Conservation (phyloP, 2,329 filamentous ascomycete species). For the Calonectria pteridis region DNA sequence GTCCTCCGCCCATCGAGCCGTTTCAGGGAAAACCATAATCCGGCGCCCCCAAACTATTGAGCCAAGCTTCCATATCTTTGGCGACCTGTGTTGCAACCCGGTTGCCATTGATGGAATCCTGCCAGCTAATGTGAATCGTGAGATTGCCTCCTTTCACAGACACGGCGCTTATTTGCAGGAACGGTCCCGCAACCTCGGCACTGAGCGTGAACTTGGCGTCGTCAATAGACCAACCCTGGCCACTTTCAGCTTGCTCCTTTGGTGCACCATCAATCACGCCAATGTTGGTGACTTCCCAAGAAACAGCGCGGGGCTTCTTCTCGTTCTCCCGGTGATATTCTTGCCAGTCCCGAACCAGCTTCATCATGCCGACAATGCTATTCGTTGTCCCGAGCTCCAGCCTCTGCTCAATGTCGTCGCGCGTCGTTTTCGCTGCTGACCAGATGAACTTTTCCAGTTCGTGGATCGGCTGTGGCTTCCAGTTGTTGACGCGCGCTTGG, state of each 20-base stretch:
- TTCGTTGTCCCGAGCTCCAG: neutral
- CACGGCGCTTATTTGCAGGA: neutral
- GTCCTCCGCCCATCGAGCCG: neutral
- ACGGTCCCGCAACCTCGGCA: neutral
- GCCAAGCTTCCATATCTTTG: neutral
- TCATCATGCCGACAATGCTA: neutral
- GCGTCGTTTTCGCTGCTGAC: neutral
- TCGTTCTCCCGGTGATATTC: neutral
- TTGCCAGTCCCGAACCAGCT: neutral
- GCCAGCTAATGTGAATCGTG: neutral
- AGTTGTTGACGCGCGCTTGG: neutral
- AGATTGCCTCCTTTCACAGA: neutral
- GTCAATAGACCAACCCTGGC: neutral
- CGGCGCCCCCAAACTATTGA: neutral
- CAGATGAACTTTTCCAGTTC: neutral
- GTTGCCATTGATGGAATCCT: neutral
- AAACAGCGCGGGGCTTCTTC: neutral
- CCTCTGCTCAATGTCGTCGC: neutral
- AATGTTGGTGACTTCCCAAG: neutral
- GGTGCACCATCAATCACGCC: neutral
- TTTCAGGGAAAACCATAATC: neutral
- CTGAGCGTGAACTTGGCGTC: neutral
- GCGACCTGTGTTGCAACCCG: neutral
- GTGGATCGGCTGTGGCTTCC: conserved; percentile 5
- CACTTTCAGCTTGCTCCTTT: neutral